Evolutionary conservation across 2,329 filamentous ascomycete species (phyloP), one percentile per base, ranked within the genome.

Genomic region (Proliferodiscus dingleyae): DNA sequence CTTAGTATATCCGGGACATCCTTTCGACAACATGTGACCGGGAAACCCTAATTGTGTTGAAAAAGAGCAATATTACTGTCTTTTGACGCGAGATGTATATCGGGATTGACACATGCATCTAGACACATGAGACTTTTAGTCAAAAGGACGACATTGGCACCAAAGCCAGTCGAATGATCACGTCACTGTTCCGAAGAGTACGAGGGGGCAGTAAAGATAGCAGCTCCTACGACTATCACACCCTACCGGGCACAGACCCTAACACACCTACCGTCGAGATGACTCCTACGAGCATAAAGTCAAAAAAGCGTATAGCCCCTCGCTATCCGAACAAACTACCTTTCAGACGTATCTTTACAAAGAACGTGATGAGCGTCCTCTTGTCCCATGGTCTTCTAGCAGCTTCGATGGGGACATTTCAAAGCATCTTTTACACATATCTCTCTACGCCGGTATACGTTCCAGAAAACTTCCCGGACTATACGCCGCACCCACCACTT

Each of bases 351-450:
- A 54, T 62, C 16, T 59, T 61, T 36, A 58, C 61, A 13, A 57
- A 57, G 38, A 61, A 60, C 30, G 61, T 61, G 19, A 74, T 81
- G 41, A 76, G 81, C 40, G 59, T 53, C 1, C 47, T 60, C 2
- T 57, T 80, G 23, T 70, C 68, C 33, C 77, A 82, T 51, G 73
- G 73, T 38, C 68, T 81, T 21, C 72, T 83, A 41, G 75, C 77
- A 34, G 71, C 80, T 50, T 78, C 81, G 58, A 74, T 80, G 61
- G 77, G 73, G 50, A 75, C 78, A 16, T 83, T 82, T 61, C 75
- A 78, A 50, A 72, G 74, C 18, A 70, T 83, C 44, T 80, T 75
- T 59, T 79, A 80, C 43, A 71, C 80, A n/a, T 82, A 82, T 60
- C 69, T 83, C 30, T 79, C 79, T 1, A 75, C 74, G 70, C 56